Evolutionary conservation across 768 basidiomycete species (phyloP).

Genomic region (Phanerochaete sordida): DNA sequence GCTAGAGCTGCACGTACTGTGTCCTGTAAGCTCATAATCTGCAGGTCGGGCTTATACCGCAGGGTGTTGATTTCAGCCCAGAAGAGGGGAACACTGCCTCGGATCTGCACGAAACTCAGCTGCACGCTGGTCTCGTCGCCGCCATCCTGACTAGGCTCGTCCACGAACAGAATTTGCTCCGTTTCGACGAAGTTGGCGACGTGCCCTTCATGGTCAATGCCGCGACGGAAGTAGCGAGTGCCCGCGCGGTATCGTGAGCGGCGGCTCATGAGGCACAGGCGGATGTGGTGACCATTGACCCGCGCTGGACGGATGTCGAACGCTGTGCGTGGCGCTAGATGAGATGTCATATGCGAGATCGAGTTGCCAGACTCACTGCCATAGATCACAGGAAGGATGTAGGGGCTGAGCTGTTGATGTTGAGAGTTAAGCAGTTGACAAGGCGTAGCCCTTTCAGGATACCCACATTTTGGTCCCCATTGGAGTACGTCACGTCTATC

Average conservation of each 20-base stretch:
- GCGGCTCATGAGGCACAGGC: constrained; percentile 86
- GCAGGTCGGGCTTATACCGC: constrained; percentile 93
- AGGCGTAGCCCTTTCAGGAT: not conserved
- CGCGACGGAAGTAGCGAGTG: constrained; percentile 95
- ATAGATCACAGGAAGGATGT: constrained; percentile 90
- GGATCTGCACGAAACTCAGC: constrained; percentile 88
- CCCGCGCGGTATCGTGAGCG: constrained; percentile 94
- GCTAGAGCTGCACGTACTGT: constrained; percentile 52
- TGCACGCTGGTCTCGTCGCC: constrained; percentile 51
- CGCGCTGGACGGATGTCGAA: constrained; percentile 78
- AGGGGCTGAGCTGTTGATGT: constrained; percentile 66
- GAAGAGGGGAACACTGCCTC: constrained; percentile 91
- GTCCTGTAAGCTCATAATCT: constrained; percentile 89
- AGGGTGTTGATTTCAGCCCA: constrained; percentile 97
- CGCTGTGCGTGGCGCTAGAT: constrained; percentile 41
- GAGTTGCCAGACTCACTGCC: constrained; percentile 66
- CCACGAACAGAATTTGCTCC: constrained; percentile 86
- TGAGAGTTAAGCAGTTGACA: constrained; percentile 12
- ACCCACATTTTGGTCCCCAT: constrained; percentile 65
- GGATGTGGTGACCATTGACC: constrained; percentile 75
- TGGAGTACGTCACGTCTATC: constrained; percentile 48
- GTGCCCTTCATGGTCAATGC: constrained; percentile 84
- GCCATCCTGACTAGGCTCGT: constrained; percentile 42
- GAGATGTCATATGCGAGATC: constrained; percentile 1
- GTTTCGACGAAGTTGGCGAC: constrained; percentile 99